Evolutionary conservation across 1,139 yeast species (phyloP).

Genomic region (Hansenula sp.): DNA sequence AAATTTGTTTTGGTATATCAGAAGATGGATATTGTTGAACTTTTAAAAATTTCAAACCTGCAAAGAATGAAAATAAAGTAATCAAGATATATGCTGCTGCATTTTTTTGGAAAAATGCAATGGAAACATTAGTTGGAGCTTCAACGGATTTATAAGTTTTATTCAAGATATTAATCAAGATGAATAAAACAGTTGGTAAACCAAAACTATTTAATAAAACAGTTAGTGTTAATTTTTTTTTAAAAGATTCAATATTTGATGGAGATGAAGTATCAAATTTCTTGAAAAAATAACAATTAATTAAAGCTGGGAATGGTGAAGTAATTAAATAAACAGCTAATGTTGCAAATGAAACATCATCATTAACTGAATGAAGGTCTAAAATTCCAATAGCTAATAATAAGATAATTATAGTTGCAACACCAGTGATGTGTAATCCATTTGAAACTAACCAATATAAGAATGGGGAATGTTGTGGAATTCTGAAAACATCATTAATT

Average conservation of each 20-base stretch:
- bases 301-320: slow-evolving; percentile 10
- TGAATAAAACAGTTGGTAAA: slow-evolving; percentile 10
- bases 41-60: slow-evolving; percentile 7
- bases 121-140: slow-evolving; percentile 17
- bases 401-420: slow-evolving; percentile 5
- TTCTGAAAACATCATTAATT: slow-evolving; percentile 20
- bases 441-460: slow-evolving; percentile 14
- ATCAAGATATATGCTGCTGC: slow-evolving; percentile 7
- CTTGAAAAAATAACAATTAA: slow-evolving; percentile 16
- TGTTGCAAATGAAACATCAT: slow-evolving; percentile 9
- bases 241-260: neutral
- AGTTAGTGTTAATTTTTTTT: neutral
- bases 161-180: slow-evolving; percentile 9
- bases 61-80: slow-evolving; percentile 7
- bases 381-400: slow-evolving; percentile 10
- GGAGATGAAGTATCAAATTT: slow-evolving; percentile 8
- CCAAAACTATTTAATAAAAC: slow-evolving; percentile 11
- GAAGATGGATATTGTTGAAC: slow-evolving; percentile 4
- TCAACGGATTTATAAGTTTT: slow-evolving; percentile 12
- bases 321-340: slow-evolving; percentile 10
- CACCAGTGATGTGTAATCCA: slow-evolving; percentile 15
- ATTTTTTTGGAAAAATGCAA: neutral
- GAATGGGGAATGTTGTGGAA: slow-evolving; percentile 6
- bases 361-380: slow-evolving; percentile 12
- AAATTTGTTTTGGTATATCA: slow-evolving; percentile 16